Conservation (phyloP, 176 grass and related monocot genomes). For the Oryza nivara region DNA sequence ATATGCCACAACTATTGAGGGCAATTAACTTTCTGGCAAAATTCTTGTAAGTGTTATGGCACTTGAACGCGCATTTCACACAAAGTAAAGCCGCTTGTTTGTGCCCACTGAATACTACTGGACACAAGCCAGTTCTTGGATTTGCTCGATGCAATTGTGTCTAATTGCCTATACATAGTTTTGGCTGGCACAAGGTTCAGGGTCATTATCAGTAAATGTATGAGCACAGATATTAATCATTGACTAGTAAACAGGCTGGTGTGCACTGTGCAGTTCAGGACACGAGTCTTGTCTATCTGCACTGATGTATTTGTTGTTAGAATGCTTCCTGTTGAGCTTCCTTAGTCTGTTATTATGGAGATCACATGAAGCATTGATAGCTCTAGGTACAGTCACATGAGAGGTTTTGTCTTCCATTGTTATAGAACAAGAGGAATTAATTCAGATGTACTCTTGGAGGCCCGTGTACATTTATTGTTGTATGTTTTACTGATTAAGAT, state of each 20-base stretch:
- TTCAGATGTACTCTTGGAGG: constrained; percentile 21
- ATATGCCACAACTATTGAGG: neutral
- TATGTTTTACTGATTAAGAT: constrained; percentile 1
- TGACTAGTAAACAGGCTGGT: constrained; percentile 12
- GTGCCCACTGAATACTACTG: too few relatives aligned
- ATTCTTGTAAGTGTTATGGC: neutral
- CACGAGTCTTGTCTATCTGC: neutral
- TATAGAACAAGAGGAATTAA: constrained; percentile 9
- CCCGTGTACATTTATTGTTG: neutral
- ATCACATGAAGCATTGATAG: neutral
- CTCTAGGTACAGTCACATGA: neutral
- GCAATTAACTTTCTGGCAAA: constrained; percentile 4
- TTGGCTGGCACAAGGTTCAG: neutral
- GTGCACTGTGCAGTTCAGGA: neutral
- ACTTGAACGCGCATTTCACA: constrained; percentile 1
- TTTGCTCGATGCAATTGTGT: neutral
- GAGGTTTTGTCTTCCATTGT: constrained; percentile 14
- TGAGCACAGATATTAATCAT: neutral
- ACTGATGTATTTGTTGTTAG: neutral
- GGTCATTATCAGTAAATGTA: constrained; percentile 3
- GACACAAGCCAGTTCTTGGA: neutral
- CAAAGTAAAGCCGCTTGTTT: constrained; percentile 10
- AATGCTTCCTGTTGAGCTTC: neutral
- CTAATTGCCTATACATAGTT: neutral
- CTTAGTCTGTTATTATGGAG: neutral